Evolutionary conservation across 768 basidiomycete species (phyloP).

Genomic region (Podaxis sp.): DNA sequence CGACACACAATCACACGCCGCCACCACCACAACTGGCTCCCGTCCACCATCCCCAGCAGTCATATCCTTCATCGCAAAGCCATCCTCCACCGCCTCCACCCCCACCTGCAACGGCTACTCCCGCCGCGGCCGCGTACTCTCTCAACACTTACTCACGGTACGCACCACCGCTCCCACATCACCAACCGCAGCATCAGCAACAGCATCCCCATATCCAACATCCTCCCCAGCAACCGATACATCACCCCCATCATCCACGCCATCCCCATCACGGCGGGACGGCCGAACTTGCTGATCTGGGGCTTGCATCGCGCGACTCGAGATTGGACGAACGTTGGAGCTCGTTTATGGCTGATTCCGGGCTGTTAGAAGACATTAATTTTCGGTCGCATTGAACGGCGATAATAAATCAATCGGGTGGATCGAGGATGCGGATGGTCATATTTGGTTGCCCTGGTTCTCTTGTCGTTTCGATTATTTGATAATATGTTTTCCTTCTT

Average conservation of each 20-base stretch:
- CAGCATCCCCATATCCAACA: constrained; percentile 7
- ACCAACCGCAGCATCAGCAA: not conserved
- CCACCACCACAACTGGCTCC: not conserved
- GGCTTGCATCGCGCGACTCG: constrained; percentile 57
- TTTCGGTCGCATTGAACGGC: not conserved
- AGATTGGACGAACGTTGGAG: constrained; percentile 67
- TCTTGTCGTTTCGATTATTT: not conserved
- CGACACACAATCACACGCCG: not conserved
- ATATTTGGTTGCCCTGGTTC: not conserved
- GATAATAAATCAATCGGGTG: not conserved
- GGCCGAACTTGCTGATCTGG: constrained; percentile 54
- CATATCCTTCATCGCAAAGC: not conserved
- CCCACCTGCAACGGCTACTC: not conserved
- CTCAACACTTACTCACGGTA: constrained; percentile 4
- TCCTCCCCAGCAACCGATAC: not conserved
- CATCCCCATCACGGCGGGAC: constrained; percentile 5
- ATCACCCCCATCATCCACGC: not conserved
- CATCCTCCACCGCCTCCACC: no score
- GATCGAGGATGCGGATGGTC: not conserved
- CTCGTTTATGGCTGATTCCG: constrained; percentile 62
- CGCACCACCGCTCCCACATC: constrained; percentile 13
- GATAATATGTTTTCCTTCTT: not conserved
- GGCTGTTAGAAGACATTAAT: constrained; percentile 41
- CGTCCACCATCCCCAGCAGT: not conserved
- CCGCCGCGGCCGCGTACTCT: not conserved